Percentiles rank a stretch among this genome's conserved stretches.
Evolutionary conservation across 208 protist genomes (phyloP).

Genomic region (Phytomonas sp.): DNA sequence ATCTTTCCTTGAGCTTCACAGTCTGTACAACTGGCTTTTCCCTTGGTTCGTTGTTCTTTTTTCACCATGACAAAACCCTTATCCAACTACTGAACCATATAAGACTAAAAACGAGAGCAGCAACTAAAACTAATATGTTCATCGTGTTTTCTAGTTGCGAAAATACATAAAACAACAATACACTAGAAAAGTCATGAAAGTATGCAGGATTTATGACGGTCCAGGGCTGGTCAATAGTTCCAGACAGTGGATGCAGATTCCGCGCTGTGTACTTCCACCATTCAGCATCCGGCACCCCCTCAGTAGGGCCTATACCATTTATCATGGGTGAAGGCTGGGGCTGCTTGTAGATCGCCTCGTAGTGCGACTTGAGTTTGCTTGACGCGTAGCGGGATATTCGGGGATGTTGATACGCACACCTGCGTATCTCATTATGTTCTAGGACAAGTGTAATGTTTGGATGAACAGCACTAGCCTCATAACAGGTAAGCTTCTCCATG

Average conservation of each 20-base stretch:
- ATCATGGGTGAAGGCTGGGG: slow-evolving; percentile 6
- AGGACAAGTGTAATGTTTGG: slow-evolving; percentile 28
- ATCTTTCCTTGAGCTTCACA: background rate
- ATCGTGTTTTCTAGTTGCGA: background rate
- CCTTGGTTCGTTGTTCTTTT: background rate
- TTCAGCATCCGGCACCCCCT: slow-evolving; percentile 12
- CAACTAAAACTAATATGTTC: background rate
- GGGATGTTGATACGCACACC: slow-evolving; percentile 24
- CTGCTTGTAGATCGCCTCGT: slow-evolving; percentile 7
- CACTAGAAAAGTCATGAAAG: slow-evolving; percentile 12
- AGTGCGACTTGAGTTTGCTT: slow-evolving; percentile 18
- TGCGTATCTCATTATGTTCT: slow-evolving; percentile 14
- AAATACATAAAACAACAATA: background rate
- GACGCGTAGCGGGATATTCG: slow-evolving; percentile 13
- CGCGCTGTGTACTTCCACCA: background rate
- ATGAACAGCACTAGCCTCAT: slow-evolving; percentile 25
- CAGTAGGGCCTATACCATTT: slow-evolving; percentile 12
- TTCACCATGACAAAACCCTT: background rate
- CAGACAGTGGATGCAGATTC: background rate
- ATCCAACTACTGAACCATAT: background rate
- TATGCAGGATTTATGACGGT: background rate
- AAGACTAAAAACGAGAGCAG: background rate
- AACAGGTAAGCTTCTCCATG: slow-evolving; percentile 23
- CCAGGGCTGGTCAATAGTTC: background rate
- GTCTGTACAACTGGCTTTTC: background rate